Evolutionary conservation across 345 rosid genomes (phyloP).

Genomic region (Physaria fendleri): DNA sequence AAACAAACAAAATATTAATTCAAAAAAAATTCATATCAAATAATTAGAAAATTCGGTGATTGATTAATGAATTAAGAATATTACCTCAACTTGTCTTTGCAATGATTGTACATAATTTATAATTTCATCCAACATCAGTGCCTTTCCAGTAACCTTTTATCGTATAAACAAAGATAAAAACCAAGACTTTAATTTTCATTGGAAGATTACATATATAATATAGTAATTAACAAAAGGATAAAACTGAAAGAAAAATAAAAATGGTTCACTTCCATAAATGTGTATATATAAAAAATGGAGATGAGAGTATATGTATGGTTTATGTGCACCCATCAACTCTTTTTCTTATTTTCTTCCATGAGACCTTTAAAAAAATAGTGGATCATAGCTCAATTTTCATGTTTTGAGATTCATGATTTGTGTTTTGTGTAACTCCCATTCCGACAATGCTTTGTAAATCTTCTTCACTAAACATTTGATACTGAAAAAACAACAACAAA

Average conservation of each 20-base stretch:
- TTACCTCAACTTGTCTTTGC: constrained; percentile 96
- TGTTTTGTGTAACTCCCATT: constrained; percentile 66
- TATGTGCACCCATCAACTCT: constrained; percentile 45
- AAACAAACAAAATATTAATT: background rate
- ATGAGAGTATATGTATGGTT: constrained; percentile 27
- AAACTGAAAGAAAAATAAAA: background rate
- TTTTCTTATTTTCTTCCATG: constrained; percentile 21
- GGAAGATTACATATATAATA: background rate
- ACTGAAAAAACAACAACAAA: constrained; percentile 31
- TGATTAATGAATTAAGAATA: constrained; percentile 8
- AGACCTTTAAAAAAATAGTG: background rate
- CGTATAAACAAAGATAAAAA: constrained; percentile 6
- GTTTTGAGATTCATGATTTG: constrained; percentile 33
- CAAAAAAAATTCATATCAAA: background rate
- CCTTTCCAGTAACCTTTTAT: constrained; percentile 75
- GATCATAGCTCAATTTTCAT: constrained; percentile 55
- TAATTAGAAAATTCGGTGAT: constrained; percentile 22
- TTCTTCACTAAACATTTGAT: constrained; percentile 52
- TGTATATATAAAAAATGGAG: constrained; percentile 1
- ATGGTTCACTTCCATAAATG: background rate
- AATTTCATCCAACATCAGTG: constrained; percentile 85
- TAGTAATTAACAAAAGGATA: background rate
- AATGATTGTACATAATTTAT: constrained; percentile 92
- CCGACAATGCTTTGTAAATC: constrained; percentile 80
- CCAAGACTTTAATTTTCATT: background rate